These are phyloP conservation scores for Macaranga tanarius DNA, from an alignment of 441 rosid genomes.

Conservation along the genomic window DNA sequence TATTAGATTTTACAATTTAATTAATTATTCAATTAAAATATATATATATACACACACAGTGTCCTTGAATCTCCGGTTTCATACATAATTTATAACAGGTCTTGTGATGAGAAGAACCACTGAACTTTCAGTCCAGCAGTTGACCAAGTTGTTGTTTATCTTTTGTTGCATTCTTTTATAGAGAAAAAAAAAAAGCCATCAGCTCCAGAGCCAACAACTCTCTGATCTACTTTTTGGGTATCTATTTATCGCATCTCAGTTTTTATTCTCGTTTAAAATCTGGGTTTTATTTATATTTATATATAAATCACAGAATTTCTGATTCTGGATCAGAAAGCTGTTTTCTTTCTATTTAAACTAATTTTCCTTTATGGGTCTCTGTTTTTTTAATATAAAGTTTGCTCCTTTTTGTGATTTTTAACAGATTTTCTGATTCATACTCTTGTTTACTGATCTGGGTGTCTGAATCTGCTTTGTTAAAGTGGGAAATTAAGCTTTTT, in stretches of 20 bases:
- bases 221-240: slow-evolving; percentile 8
- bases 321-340: background rate
- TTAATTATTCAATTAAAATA: too few relatives aligned
- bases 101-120: too few relatives aligned
- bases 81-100: too few relatives aligned
- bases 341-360: background rate
- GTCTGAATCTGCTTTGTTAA: slow-evolving; percentile 15
- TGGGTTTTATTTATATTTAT: background rate
- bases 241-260: slow-evolving; percentile 17
- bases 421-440: background rate
- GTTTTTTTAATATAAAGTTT: background rate
- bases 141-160: slow-evolving; percentile 17
- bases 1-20: too few relatives aligned
- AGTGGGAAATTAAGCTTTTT: slow-evolving; percentile 11
- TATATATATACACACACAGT: too few relatives aligned
- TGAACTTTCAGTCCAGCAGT: slow-evolving; percentile 15
- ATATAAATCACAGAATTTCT: background rate
- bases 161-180: background rate
- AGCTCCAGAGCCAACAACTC: background rate
- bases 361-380: background rate
- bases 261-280: background rate
- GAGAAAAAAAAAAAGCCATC: background rate
- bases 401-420: background rate
- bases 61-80: too few relatives aligned
- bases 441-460: slow-evolving; percentile 16